phyloP scores from a whole-genome alignment of 371 early-diverging fungal species.

The Thermomucor indicae-seudaticae region DNA sequence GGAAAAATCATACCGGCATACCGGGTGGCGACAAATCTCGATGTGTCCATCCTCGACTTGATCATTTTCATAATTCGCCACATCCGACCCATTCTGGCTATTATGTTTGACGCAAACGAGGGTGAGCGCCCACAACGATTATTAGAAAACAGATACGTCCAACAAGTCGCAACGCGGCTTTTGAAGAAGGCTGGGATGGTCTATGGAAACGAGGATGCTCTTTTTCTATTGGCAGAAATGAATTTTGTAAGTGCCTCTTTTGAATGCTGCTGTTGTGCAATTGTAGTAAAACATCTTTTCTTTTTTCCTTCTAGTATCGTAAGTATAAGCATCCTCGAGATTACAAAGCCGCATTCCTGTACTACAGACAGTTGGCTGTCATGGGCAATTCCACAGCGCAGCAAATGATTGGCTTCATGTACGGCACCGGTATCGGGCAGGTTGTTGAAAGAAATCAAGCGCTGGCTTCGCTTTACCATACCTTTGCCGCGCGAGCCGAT shows the following conservation, averaged over 20 bases:
- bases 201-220: slow-evolving; percentile 41
- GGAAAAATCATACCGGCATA: too few species aligned
- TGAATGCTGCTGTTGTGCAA: neutral
- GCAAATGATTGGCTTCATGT: slow-evolving; percentile 83
- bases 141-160: too few species aligned
- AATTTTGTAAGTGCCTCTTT: slow-evolving; percentile 41
- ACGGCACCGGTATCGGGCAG: slow-evolving; percentile 85
- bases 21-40: too few species aligned
- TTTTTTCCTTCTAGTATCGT: slow-evolving; percentile 32
- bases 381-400: slow-evolving; percentile 84
- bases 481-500: slow-evolving; percentile 78
- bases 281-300: neutral
- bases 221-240: slow-evolving; percentile 50
- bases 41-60: too few species aligned
- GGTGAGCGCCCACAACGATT: too few species aligned
- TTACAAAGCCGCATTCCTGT: slow-evolving; percentile 52
- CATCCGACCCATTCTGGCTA: too few species aligned
- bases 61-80: too few species aligned
- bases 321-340: slow-evolving; percentile 56
- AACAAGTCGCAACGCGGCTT: too few species aligned
- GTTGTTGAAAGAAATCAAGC: slow-evolving; percentile 60
- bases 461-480: slow-evolving; percentile 74
- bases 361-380: slow-evolving; percentile 55
- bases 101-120: too few species aligned
- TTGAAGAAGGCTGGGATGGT: slow-evolving; percentile 29